Evolutionary conservation across 2,329 filamentous ascomycete species (phyloP).

Genomic region (Neophaeococcomyces mojaviensis): DNA sequence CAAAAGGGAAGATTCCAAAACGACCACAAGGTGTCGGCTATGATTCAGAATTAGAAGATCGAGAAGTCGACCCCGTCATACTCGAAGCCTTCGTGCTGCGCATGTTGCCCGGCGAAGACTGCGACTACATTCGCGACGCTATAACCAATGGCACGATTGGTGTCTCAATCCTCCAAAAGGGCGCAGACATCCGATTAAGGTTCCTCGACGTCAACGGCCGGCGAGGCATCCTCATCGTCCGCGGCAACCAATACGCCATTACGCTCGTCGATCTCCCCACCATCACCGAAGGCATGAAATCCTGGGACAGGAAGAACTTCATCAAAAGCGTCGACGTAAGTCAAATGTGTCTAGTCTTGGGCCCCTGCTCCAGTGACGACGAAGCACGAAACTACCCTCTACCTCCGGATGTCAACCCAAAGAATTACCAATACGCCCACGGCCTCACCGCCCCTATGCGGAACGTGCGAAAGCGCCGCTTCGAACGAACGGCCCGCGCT

Average conservation of each 20-base stretch:
- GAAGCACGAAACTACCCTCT: constrained; percentile 61
- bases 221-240: constrained; percentile 64
- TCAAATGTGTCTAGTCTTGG: constrained; percentile 79
- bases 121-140: constrained; percentile 69
- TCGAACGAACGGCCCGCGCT: constrained; percentile 62
- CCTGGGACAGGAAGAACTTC: constrained; percentile 79
- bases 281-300: constrained; percentile 86
- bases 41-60: constrained; percentile 90
- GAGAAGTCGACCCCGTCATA: constrained; percentile 76
- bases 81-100: constrained; percentile 86
- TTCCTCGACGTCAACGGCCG: constrained; percentile 65
- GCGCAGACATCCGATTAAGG: constrained; percentile 70
- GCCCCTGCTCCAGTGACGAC: constrained; percentile 57
- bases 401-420: constrained; percentile 62
- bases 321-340: constrained; percentile 85
- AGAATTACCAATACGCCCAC: constrained; percentile 68
- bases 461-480: constrained; percentile 72
- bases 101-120: constrained; percentile 78
- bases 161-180: constrained; percentile 52
- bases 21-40: constrained; percentile 80
- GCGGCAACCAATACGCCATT: constrained; percentile 65
- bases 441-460: constrained; percentile 84
- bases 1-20: constrained; percentile 60
- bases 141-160: constrained; percentile 74
- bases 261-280: constrained; percentile 77